phyloP scores from a whole-genome alignment of 2,329 filamentous ascomycete species.

The Xylaria sp. region DNA sequence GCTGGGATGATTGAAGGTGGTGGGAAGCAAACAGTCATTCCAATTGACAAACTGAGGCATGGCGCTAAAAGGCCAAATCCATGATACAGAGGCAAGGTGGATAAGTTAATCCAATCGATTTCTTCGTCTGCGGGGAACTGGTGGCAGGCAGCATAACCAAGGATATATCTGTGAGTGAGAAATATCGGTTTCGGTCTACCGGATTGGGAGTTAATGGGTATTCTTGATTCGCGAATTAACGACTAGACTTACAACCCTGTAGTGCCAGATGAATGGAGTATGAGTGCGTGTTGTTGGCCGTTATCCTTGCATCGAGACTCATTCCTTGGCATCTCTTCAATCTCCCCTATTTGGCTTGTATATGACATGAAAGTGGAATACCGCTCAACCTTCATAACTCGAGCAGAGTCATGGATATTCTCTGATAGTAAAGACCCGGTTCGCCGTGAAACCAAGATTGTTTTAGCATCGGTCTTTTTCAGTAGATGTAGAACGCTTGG shows the following conservation, averaged over 20 bases:
- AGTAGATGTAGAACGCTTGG: conserved; percentile 17
- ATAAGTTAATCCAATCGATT: conserved; percentile 38
- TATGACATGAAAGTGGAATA: neutral
- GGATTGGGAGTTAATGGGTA: neutral
- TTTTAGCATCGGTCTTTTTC: conserved; percentile 4
- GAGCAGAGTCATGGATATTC: neutral
- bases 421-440: neutral
- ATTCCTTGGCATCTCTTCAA: neutral
- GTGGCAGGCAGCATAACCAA: conserved; percentile 40
- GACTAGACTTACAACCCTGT: conserved; percentile 34
- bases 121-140: conserved; percentile 31
- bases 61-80: conserved; percentile 42
- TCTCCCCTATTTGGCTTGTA: neutral
- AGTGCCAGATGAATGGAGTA: conserved; percentile 45
- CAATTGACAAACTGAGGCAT: conserved; percentile 39
- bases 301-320: neutral
- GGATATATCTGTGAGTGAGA: conserved; percentile 39
- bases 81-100: conserved; percentile 45
- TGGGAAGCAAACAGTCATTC: conserved; percentile 40
- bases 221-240: neutral
- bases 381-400: neutral
- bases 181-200: conserved; percentile 42
- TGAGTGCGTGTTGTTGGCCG: conserved; percentile 24
- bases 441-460: conserved; percentile 2
- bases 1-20: conserved; percentile 36